Evolutionary conservation across 306 rosid genomes (phyloP), one percentile per base, ranked within the genome.

Genomic region (Astragalus glycyphyllos): DNA sequence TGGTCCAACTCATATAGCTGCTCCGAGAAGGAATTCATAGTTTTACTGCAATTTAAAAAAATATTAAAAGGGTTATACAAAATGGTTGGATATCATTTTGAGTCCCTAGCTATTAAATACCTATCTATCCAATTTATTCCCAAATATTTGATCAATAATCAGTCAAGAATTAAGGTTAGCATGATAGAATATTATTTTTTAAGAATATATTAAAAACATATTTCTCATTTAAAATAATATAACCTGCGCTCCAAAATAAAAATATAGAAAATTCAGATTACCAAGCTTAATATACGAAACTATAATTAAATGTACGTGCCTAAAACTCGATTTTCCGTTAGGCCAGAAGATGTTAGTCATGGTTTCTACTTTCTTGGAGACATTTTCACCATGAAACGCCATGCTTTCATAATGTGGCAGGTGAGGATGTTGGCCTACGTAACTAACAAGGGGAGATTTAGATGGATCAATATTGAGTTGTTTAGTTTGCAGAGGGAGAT

Each of bases 401-500:
- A 89, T 59, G 68, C 90, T 89, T 72, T 89, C 96, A 60, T 11
- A 87, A 1, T 89, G 88, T 8, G 93, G 97, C 46, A 81, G 51
- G 78, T 12, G 40, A 38, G 91, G 90, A 65, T 87, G 65, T 65
- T 89, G 93, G 1, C 96, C 93, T 14, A 77, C 71, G 44, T 89
- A 91, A 56, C 97, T 93, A 83, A 87, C 88, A 44, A 15, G 85
- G 17, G 88, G 96, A 17, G 85, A 85, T 46, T 79, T 14, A 13
- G 91, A 87, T 45, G 23, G 2, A 1, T 0, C 23, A 20, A 82
- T 81, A 61, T 89, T 89, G 37, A 53, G 75, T 29, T 44, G 10
- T 71, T 91, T 91, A 49, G 90, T 91, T 69, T 89, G 61, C n/a
- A 89, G 55, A 71, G 97, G 93, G 17, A 89, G 94, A 72, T 89